Percentiles rank a stretch among this genome's conserved stretches.
phyloP scores from a whole-genome alignment of 1,284 basidiomycete species.

The Rhizoctonia solani region DNA sequence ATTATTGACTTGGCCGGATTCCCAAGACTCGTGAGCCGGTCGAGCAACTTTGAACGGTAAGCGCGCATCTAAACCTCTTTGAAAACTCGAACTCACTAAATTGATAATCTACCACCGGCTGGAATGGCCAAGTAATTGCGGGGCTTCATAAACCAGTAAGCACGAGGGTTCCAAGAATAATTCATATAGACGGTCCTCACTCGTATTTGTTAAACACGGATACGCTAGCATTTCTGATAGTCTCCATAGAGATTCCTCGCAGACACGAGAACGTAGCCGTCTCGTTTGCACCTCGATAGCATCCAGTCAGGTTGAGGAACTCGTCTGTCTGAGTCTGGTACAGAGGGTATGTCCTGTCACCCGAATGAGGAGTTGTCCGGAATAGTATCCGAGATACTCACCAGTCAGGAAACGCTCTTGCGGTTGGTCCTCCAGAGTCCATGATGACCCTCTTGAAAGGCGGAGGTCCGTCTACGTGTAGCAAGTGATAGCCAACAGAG shows the following conservation, averaged over 20 bases:
- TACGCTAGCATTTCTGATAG: constrained; percentile 12
- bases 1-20: constrained; percentile 23
- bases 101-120: constrained; percentile 26
- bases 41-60: background rate
- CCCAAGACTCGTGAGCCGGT: constrained; percentile 14
- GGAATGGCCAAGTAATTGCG: constrained; percentile 25
- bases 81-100: constrained; percentile 10
- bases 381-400: background rate
- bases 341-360: constrained; percentile 20
- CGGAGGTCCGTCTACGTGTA: background rate
- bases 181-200: too few relatives aligned
- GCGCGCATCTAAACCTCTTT: background rate
- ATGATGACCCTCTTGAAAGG: constrained; percentile 22
- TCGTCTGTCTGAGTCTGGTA: constrained; percentile 29
- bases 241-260: background rate
- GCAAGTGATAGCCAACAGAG: constrained; percentile 20
- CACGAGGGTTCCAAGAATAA: too few relatives aligned
- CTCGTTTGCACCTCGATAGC: background rate
- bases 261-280: constrained; percentile 18
- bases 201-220: constrained; percentile 8
- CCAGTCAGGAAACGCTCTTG: constrained; percentile 27
- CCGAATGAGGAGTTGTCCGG: background rate
- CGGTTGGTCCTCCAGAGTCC: constrained; percentile 28
- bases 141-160: background rate
- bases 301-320: constrained; percentile 16